Evolutionary conservation across 2,329 filamentous ascomycete genomes (phyloP), one percentile per base, ranked within the genome.

Genomic region (Dactylellina leptospora): DNA sequence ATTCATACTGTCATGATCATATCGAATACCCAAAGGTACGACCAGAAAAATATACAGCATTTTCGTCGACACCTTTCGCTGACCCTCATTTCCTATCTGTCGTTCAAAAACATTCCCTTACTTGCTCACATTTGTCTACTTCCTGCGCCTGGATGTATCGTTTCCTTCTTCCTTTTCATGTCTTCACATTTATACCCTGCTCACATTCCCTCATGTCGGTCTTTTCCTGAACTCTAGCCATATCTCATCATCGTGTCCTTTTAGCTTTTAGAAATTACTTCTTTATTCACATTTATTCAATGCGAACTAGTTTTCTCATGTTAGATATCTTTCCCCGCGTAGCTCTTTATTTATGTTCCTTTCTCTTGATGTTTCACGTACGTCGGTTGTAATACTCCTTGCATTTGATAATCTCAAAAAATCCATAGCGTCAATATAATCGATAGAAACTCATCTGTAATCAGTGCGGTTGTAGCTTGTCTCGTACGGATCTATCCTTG

Each of bases 21-120:
- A 48, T 22, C 60, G 45, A 56, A 56, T 74, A 62, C 55, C 74
- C 72, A 69, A 22, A 38, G 72, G 40, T 55, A 62, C 30, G 68
- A 48, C 44, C 30, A 61, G 60, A 72, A 50, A 25, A 71, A 61
- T 33, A 54, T 68, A 58, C 11, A 20, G 25, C 54, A 55, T 38
- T 54, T 66, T 40, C 36, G 16, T 18, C n/a, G 6, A 22, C 40
- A 45, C 10, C n/a, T n/a, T n/a, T n/a, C 30, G 63, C 64, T 54
- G 68, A 74, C 61, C 53, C 66, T 44, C 50, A 58, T 50, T 70
- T 70, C 73, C 60, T 72, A 36, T 47, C 40, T 27, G 38, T n/a
- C n/a, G n/a, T n/a, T 42, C 36, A 40, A 10, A 40, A 40, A 33
- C 11, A 33, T 5, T 33, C 28, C 5, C 6, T 33, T 33, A 6